phyloP scores from a whole-genome alignment of 768 basidiomycete genomes.

The Leccinum rimulosum region DNA sequence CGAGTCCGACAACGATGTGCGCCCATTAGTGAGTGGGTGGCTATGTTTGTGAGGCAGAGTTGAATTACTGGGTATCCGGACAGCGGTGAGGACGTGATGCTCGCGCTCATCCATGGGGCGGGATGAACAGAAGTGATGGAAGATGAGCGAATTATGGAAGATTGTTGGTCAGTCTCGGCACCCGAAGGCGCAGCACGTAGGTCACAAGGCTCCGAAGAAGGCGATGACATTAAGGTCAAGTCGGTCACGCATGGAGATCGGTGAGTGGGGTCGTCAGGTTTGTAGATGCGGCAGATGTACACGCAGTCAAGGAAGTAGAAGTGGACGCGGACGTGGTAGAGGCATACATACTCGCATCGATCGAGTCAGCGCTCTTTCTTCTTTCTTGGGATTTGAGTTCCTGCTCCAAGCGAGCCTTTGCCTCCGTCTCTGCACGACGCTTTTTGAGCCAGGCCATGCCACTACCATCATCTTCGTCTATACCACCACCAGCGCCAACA shows the following conservation, averaged over 20 bases:
- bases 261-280: slow-evolving; percentile 16
- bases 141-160: neutral
- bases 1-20: neutral
- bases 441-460: slow-evolving; percentile 82
- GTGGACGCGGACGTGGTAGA: slow-evolving; percentile 19
- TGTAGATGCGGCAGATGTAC: slow-evolving; percentile 20
- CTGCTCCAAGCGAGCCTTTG: slow-evolving; percentile 28
- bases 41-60: slow-evolving; percentile 6
- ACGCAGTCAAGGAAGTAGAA: slow-evolving; percentile 23
- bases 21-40: slow-evolving; percentile 1
- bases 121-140: neutral
- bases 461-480: slow-evolving; percentile 76
- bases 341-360: slow-evolving; percentile 21
- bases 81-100: slow-evolving; percentile 24
- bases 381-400: slow-evolving; percentile 19
- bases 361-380: slow-evolving; percentile 22
- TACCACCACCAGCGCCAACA: slow-evolving; percentile 18
- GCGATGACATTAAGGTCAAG: slow-evolving; percentile 9
- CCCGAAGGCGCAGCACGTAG: neutral
- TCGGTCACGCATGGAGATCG: slow-evolving; percentile 20
- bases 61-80: slow-evolving; percentile 21
- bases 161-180: neutral
- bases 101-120: slow-evolving; percentile 15
- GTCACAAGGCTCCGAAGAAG: neutral
- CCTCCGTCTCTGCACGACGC: slow-evolving; percentile 59